Base-by-base conservation (phyloP, 306 rosid species). In the Cicer chorassanicum region DNA sequence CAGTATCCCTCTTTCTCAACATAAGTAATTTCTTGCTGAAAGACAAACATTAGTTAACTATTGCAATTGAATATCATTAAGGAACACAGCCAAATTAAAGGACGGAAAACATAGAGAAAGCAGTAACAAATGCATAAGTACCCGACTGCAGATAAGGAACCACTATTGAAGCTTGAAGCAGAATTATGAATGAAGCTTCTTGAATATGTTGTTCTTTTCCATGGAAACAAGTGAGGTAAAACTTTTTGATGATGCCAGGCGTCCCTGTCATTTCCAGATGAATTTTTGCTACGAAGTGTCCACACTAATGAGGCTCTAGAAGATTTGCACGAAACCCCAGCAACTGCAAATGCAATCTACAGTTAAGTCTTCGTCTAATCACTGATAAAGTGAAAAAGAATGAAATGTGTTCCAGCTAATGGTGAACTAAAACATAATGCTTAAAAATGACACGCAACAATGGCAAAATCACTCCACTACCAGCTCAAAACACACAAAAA, bases 1-100 rank as follows among this genome's bases (percentile, higher is more conserved):
- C 84, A 73, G 97, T 82, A 77, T 91, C 92, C 90, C 92, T 86
- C 86, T 86, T 89, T 85, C 98, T 92, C 84, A 83, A 82, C 50
- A 86, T 84, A 78, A 87, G 87, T 90, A 94, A 72, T 77, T 88
- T 94, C 82, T 85, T 86, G 85, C 93, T 90, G 88, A 87, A 85
- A 87, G 63, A 83, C 63, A 64, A 77, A 60, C 13, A 73, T 68
- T 76, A 65, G 54, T 61, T 57, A 21, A 45, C 65, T 12, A 9
- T 53, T 60, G 72, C 70, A 76, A 80, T 68, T 65, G 72, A 70
- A 64, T 70, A 70, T 24, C 65, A 71, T 76, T 75, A 65, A 81
- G 49, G 74, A 74, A 67, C 61, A 74, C 53, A 77, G 24, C 42
- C 29, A 75, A 74, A 24, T 34, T n/a, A 34, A 54, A 6, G 49